Base-by-base conservation (phyloP, 148 eudicot genomes). In the Nepenthes mirabilis region DNA sequence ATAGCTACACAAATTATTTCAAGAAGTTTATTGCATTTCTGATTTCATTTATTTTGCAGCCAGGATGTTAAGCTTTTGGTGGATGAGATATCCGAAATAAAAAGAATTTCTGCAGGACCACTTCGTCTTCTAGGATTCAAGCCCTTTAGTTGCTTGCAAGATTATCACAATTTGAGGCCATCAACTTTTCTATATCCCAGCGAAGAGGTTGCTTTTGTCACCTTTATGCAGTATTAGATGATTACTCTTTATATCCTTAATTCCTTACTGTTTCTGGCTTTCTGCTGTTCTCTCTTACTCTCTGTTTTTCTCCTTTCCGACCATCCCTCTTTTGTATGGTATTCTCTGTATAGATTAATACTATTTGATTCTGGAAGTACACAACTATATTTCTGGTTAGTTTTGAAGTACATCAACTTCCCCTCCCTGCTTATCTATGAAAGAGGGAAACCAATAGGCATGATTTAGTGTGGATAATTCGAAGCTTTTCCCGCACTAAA, bases 61-160 rank as follows among this genome's bases (percentile, higher is more conserved):
- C 82, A 84, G 68, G 81, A 77, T 65, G 59, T 93, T 58, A 72
- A 65, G 70, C 77, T 93, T 63, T 71, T 86, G n/a, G 68, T 47
- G 50, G 85, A 83, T 76, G 99, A 93, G 68, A 77, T 93, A 79
- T 83, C 87, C 35, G 87, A 83, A 65, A 77, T 84, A 58, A 93
- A 93, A 79, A 75, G 77, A 74, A 80, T 82, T 62, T 72, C 91
- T 55, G 77, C 79, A 61, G 82, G 85, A 40, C 88, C 83, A 66
- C 96, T 93, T 63, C 81, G 89, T 59, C 95, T 93, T 76, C 77
- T 93, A 65, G 99, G 99, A 55, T 93, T 88, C 78, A 93, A 93
- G 81, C 96, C 96, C 34, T 73, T 93, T 70, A 81, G 75, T 72
- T 88, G 85, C 72, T 74, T 93, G 63, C 71, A 84, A 68, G 96